These are phyloP conservation scores for Acorus gramineus DNA, from an alignment of 106 monocot species.

Conservation along the genomic window DNA sequence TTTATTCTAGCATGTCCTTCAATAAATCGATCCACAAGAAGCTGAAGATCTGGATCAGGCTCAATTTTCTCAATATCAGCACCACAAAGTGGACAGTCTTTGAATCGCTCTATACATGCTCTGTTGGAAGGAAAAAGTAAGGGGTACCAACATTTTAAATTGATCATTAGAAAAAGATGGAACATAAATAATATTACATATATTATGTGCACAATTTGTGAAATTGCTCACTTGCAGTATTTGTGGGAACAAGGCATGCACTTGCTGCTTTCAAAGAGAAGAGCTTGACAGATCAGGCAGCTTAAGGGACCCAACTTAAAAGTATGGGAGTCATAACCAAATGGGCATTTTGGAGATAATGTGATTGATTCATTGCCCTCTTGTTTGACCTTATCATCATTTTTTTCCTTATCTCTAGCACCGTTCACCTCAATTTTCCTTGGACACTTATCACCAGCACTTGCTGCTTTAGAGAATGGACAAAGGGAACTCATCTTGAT, in stretches of 20 bases:
- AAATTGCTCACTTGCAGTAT: slow-evolving; percentile 82
- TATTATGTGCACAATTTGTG: neutral
- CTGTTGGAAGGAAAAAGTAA: slow-evolving; percentile 18
- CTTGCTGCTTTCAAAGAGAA: slow-evolving; percentile 83
- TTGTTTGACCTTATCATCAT: slow-evolving; percentile 19
- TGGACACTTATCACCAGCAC: slow-evolving; percentile 38
- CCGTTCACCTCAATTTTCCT: slow-evolving; percentile 29
- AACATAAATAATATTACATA: neutral
- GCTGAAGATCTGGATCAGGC: slow-evolving; percentile 78
- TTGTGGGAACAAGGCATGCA: slow-evolving; percentile 89
- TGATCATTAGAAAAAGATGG: neutral
- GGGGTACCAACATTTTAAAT: neutral
- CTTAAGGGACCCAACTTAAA: slow-evolving; percentile 93
- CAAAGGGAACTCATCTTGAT: slow-evolving; percentile 58
- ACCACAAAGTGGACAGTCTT: slow-evolving; percentile 93
- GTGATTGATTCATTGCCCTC: slow-evolving; percentile 25
- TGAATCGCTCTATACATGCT: slow-evolving; percentile 77
- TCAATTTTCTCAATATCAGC: slow-evolving; percentile 90
- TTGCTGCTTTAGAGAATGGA: slow-evolving; percentile 66
- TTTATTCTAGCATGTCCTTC: slow-evolving; percentile 95
- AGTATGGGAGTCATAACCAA: slow-evolving; percentile 87
- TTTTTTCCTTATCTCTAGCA: slow-evolving; percentile 15
- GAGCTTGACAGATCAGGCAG: slow-evolving; percentile 79
- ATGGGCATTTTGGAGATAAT: slow-evolving; percentile 81
- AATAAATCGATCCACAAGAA: slow-evolving; percentile 74